A percentile compares a stretch with the other conserved stretches of the same genome.
Conservation (phyloP, 2,329 filamentous ascomycete genomes). For the Bipolaris gigantea region DNA sequence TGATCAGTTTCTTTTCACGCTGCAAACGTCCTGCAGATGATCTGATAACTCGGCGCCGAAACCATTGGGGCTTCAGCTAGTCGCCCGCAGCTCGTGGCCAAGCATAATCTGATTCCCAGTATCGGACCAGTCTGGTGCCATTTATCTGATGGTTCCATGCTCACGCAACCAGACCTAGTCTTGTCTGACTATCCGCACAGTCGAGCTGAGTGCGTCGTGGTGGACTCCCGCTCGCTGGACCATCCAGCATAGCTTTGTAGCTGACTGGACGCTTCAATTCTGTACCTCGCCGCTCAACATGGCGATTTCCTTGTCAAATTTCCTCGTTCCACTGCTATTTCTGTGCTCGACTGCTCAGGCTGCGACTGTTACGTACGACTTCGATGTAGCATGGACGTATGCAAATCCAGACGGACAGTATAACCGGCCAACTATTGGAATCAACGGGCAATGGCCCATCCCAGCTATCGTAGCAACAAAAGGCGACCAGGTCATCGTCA, state of each 20-base stretch:
- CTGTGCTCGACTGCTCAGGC: conserved; percentile 24
- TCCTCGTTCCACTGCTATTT: conserved; percentile 44
- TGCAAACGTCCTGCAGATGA: conserved; percentile 15
- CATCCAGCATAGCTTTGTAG: conserved; percentile 2
- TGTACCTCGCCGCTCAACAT: conserved; percentile 32
- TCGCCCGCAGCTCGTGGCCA: conserved; percentile 2
- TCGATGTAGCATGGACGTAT: conserved; percentile 58
- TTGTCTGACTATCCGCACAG: neutral
- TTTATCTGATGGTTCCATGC: conserved; percentile 3
- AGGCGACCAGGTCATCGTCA: conserved; percentile 70
- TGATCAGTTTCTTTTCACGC: conserved; percentile 3
- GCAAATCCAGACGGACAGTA: conserved; percentile 59
- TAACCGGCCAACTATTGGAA: conserved; percentile 61
- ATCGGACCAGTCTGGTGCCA: neutral
- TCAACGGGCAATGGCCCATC: conserved; percentile 75
- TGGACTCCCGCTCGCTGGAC: conserved; percentile 1
- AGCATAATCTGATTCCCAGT: conserved; percentile 28
- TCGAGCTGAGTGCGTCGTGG: neutral
- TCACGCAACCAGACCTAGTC: conserved; percentile 5
- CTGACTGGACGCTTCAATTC: conserved; percentile 8
- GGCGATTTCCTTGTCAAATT: conserved; percentile 50
- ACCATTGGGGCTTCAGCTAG: conserved; percentile 4
- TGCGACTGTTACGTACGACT: conserved; percentile 52
- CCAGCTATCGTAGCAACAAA: conserved; percentile 73
- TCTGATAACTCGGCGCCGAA: conserved; percentile 25